Conservation (phyloP, 148 eudicot genomes). For the Amaranthus cruentus region DNA sequence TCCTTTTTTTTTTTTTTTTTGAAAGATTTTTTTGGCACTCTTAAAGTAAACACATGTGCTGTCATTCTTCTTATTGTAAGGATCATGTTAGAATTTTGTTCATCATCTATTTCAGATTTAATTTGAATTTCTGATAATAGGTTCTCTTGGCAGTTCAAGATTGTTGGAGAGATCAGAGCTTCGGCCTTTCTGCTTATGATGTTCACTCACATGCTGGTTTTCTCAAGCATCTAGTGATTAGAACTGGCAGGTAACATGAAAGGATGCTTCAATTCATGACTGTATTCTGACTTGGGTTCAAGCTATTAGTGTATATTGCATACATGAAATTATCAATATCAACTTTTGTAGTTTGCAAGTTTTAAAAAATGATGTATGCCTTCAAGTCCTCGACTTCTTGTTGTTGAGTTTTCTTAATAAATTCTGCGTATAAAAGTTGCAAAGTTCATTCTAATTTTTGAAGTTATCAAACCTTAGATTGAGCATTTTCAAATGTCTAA, state of each 20-base stretch:
- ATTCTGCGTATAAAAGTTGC: background rate
- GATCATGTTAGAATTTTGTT: conserved; percentile 12
- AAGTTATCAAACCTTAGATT: background rate
- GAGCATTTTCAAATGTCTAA: background rate
- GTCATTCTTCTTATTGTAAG: background rate
- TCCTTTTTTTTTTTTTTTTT: too few relatives aligned
- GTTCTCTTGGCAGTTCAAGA: conserved; percentile 94
- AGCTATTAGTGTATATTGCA: background rate
- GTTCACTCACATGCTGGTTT: conserved; percentile 81
- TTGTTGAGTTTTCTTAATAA: background rate
- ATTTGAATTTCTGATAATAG: conserved; percentile 48
- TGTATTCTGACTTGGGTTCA: background rate
- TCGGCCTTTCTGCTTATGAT: conserved; percentile 71
- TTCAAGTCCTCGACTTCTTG: background rate
- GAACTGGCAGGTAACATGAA: conserved; percentile 76
- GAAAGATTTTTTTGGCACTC: background rate
- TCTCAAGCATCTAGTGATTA: conserved; percentile 81
- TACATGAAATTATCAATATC: background rate
- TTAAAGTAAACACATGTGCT: background rate
- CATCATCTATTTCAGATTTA: conserved; percentile 18
- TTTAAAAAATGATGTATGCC: background rate
- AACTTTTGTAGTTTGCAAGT: background rate
- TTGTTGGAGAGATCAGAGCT: conserved; percentile 68
- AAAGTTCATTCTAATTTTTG: background rate
- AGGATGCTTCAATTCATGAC: background rate